Evolutionary conservation across 148 eudicot genomes (phyloP), one percentile per base, ranked within the genome.

Genomic region (Linanthus parryae): DNA sequence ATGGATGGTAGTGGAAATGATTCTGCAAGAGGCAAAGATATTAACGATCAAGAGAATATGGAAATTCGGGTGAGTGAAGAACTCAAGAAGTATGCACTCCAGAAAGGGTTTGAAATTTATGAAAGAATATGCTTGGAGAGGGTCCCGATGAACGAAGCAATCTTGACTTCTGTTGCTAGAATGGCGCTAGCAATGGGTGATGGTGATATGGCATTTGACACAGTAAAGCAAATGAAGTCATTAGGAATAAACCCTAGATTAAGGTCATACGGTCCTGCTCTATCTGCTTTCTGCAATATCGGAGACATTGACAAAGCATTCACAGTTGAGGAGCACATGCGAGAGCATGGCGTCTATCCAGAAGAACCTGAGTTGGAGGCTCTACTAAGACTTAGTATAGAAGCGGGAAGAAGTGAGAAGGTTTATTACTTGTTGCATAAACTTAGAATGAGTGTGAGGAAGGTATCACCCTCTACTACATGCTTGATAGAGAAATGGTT

Each of bases 341-440:
- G 79, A 65, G 89, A 80, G 56, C 51, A 84, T 56, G 90, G 87
- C 49, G 79, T 89, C 19, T 49, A 60, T 53, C 97, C 94, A 12
- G 97, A 89, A 61, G 97, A 89, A 72, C 84, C 87, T 19, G 97
- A 89, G 63, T 28, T 84, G 35, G 90, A 73, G 68, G 79, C 81
- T 27, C 90, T 89, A 14, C 73, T 89, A 16, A 82, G 69, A 71
- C 77, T 73, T 37, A 84, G 97, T 55, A 16, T 84, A 45, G 71
- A 82, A 52, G 53, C 65, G 44, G 75, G 72, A 34, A 73, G 76
- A 63, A 73, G 85, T 48, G 94, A 84, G 23, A 82, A 69, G 56
- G 84, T 89, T 23, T 89, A 89, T 68, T 77, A 84, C 59, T 58
- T 89, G 69, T 40, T 89, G 69, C 97, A 89, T 65, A 89, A 80